Percentiles rank a stretch among this genome's conserved stretches.
Evolutionary conservation across 2,329 filamentous ascomycete genomes (phyloP).

Genomic region (Colletotrichum costaricense): DNA sequence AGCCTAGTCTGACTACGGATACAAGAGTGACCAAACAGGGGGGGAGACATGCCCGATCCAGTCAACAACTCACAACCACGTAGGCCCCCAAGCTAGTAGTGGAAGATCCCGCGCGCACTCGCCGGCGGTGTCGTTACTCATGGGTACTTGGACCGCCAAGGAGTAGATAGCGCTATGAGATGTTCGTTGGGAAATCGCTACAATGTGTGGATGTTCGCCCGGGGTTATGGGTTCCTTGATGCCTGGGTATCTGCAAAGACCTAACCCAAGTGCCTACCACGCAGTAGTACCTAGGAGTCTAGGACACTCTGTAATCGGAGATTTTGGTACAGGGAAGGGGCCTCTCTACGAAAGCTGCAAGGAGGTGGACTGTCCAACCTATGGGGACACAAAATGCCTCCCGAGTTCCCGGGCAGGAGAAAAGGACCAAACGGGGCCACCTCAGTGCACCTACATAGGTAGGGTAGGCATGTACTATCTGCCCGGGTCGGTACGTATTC

Average conservation of each 20-base stretch:
- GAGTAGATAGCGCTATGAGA: constrained; percentile 13
- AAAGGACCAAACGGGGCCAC: neutral
- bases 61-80: constrained; percentile 11
- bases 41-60: neutral
- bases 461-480: neutral
- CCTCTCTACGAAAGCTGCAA: neutral
- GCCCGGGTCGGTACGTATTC: neutral
- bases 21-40: neutral
- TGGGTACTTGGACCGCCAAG: constrained; percentile 8
- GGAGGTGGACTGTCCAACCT: neutral
- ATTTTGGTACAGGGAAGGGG: neutral
- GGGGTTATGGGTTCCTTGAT: neutral
- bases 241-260: neutral
- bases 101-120: constrained; percentile 24
- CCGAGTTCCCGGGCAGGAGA: neutral
- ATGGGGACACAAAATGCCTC: neutral
- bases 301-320: neutral
- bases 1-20: constrained; percentile 12
- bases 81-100: constrained; percentile 11
- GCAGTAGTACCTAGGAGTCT: neutral
- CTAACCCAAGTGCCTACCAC: neutral
- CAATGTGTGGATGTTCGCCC: neutral
- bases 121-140: constrained; percentile 17
- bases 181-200: neutral
- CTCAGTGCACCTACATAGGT: too few relatives aligned